A percentile compares a stretch with the other conserved stretches of the same genome.
Conservation (phyloP, 2,329 filamentous ascomycete genomes). For the Paraphaeosphaeria sporulosa region DNA sequence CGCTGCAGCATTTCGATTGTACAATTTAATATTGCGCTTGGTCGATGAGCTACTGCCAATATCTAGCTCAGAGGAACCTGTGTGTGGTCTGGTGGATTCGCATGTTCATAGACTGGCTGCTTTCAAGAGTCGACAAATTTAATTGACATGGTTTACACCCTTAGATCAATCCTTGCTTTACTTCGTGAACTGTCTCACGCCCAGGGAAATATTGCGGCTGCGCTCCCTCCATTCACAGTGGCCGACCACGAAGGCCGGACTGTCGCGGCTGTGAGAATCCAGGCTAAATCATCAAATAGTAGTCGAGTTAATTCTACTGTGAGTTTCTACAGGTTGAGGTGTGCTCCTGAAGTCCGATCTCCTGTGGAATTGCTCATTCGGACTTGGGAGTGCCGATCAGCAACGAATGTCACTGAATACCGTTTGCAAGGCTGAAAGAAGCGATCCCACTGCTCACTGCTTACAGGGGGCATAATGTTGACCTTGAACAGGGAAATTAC, state of each 20-base stretch:
- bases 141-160: constrained; percentile 45
- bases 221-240: no score
- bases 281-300: no score
- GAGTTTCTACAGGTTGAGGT: no score
- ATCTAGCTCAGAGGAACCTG: constrained; percentile 32
- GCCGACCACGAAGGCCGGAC: no score
- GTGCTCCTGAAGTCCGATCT: no score
- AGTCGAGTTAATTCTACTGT: no score
- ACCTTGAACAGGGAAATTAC: constrained; percentile 14
- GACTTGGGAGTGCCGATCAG: neutral
- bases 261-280: no score
- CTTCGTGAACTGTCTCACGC: no score
- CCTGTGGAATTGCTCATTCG: neutral
- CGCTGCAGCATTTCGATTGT: constrained; percentile 46
- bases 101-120: constrained; percentile 43
- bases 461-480: constrained; percentile 4
- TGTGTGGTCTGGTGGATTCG: constrained; percentile 46
- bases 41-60: constrained; percentile 39
- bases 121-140: constrained; percentile 34
- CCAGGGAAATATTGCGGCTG: no score
- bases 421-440: neutral
- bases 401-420: neutral
- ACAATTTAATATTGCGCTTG: constrained; percentile 45
- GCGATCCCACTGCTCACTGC: neutral
- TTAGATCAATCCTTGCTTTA: constrained; percentile 17